Conservation (phyloP, 2,329 filamentous ascomycete genomes). For the Samsoniella hepiali region DNA sequence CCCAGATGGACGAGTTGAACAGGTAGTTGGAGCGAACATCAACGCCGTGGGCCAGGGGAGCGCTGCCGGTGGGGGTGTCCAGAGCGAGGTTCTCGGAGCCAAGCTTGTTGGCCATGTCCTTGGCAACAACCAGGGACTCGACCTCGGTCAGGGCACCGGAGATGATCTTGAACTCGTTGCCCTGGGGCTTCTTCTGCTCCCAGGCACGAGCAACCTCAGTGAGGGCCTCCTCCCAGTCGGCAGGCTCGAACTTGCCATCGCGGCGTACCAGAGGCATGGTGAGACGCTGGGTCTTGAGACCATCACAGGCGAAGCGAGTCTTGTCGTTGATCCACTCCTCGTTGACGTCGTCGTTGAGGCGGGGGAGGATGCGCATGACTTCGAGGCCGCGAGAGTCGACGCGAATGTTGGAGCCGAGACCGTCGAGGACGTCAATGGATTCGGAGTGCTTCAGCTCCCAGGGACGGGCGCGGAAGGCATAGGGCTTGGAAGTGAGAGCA, state of each 20-base stretch:
- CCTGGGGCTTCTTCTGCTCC: conserved; percentile 74
- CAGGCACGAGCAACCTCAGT: conserved; percentile 81
- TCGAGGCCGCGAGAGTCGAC: conserved; percentile 91
- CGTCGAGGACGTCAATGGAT: conserved; percentile 91
- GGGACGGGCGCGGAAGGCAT: conserved; percentile 92
- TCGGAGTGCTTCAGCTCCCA: conserved; percentile 98
- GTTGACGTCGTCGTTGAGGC: conserved; percentile 96
- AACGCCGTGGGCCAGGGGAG: conserved; percentile 85
- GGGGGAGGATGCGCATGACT: conserved; percentile 90
- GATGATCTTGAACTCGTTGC: conserved; percentile 93
- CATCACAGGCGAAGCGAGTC: conserved; percentile 92
- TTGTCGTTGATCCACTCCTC: conserved; percentile 99
- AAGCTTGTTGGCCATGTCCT: conserved; percentile 94
- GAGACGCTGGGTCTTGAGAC: conserved; percentile 90
- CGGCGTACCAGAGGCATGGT: conserved; percentile 88
- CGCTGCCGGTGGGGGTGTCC: conserved; percentile 79
- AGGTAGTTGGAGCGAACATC: conserved; percentile 93
- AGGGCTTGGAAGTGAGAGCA: conserved; percentile 93
- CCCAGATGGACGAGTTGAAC: conserved; percentile 94
- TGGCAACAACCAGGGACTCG: conserved; percentile 92
- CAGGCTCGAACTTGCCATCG: conserved; percentile 87
- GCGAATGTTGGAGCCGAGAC: conserved; percentile 88
- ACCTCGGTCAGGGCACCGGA: conserved; percentile 89
- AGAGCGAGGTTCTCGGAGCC: conserved; percentile 94
- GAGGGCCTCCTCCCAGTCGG: conserved; percentile 92